Evolutionary conservation across 495 filamentous ascomycete species (phyloP), one percentile per base, ranked within the genome.

Genomic region (Aspergillus sclerotioniger): DNA sequence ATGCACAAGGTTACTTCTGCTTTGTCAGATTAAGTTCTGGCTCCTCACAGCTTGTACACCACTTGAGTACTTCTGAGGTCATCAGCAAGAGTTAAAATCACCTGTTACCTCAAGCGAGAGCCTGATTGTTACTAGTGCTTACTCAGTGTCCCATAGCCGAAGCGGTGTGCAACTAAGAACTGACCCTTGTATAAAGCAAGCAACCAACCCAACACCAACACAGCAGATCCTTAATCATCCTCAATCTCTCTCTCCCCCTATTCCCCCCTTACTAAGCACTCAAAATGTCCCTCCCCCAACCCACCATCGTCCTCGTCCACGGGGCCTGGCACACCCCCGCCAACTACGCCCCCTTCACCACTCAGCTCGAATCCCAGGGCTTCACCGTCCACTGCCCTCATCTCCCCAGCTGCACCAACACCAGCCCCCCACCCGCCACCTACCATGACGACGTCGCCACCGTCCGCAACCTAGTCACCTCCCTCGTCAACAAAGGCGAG

Each of bases 251-350:
- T 20, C 16, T 20, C 2, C 3, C 44, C 9, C 20, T 19, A 13
- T 46, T 46, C 15, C 41, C 41, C 13, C 16, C 13, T 19, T 44
- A 15, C 44, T 17, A 46, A 17, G 44, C 8, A 46, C 9, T 16
- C 15, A 16, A 46, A 46, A 46, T 20, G 10, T 19, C 44, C 44
- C 16, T 17, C 44, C 3, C 8, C 29, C 49, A 49, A 48, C 77
- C 76, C 7, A 70, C 62, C 1, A 68, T 76, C 51, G 63, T 78
- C 46, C 63, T 78, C 21, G 60, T 77, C 51, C 74, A 76, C 37
- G 75, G 77, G 15, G 70, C 74, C 16, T 80, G 74, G 72, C 76
- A 80, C 54, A 67, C 65, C 0, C 72, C 72, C 8, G 25, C 64
- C n/a, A 70, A 70, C 57, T 78, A 76, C 64, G 50, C 62, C 4